Evolutionary conservation across 1,284 basidiomycete species (phyloP).

Genomic region (Leccinum pseudoinsigne): DNA sequence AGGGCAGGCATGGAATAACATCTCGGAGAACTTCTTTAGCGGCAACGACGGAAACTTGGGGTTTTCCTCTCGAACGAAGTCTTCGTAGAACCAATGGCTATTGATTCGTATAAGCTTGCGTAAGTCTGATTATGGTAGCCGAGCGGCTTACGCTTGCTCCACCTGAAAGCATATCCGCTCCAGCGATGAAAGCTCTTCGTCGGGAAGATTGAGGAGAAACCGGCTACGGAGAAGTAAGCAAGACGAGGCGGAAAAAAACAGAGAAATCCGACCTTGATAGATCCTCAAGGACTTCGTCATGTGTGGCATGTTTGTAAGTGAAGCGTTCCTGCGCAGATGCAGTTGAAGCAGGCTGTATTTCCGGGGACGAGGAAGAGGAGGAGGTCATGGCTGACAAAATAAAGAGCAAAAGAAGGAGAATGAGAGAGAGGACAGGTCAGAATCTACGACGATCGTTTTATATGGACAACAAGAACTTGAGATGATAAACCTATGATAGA

Average conservation of each 20-base stretch:
- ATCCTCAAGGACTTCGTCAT: conserved; percentile 86
- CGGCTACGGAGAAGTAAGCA: conserved; percentile 52
- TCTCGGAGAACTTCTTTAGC: conserved; percentile 93
- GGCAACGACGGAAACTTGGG: conserved; percentile 84
- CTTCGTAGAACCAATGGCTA: conserved; percentile 99
- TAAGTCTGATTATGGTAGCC: conserved; percentile 10
- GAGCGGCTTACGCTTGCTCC: conserved; percentile 87
- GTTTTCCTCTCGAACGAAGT: conserved; percentile 93
- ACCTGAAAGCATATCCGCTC: conserved; percentile 98
- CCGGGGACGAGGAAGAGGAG: conserved; percentile 72
- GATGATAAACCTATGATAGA: conserved; percentile 29
- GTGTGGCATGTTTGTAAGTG: conserved; percentile 62
- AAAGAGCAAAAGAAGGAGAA: conserved; percentile 28
- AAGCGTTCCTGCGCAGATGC: conserved; percentile 49
- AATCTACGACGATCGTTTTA: conserved; percentile 36
- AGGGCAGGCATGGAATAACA: conserved; percentile 85
- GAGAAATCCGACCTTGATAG: conserved; percentile 65
- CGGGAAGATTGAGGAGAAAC: conserved; percentile 96
- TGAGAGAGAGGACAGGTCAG: conserved; percentile 46
- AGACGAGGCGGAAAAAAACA: conserved; percentile 5
- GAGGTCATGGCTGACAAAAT: conserved; percentile 43
- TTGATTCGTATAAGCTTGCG: conserved; percentile 14
- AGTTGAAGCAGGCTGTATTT: conserved; percentile 54
- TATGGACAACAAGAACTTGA: conserved; percentile 28
- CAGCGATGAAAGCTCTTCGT: conserved; percentile 87